Evolutionary conservation across 2,329 filamentous ascomycete species (phyloP), one percentile per base, ranked within the genome.

Genomic region (Zymoseptoria tritici): DNA sequence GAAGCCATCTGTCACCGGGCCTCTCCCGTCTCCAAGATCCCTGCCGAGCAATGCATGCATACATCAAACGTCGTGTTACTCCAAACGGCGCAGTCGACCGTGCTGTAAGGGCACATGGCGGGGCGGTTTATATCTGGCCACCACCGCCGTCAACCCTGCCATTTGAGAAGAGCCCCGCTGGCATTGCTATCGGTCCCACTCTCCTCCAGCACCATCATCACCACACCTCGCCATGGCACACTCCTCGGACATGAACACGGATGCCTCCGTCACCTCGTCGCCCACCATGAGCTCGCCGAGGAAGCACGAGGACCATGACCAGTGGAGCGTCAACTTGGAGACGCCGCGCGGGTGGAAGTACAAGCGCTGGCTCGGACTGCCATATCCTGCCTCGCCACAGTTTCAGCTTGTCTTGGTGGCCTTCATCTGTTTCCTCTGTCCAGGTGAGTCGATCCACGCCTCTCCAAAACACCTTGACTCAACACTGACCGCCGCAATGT

Each of bases 371-470:
- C 68, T 74, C 69, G 74, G 66, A 36, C 64, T 81, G 54, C 78
- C 78, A 29, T 80, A 75, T 74, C 80, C 78, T 68, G 79, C 79
- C 58, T 79, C 77, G 57, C 79, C 79, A 22, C 73, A 77, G 22
- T 68, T 74, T 11, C 79, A 81, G 71, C 73, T 81, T 49, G 63
- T 79, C 56, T 74, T 81, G 54, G 78, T 81, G 29, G 76, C 79
- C 49, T 74, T 81, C 51, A 79, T 81, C 57, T 81, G 79, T 73
- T 81, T 81, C 75, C 68, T 81, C 69, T 81, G 79, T 64, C 79
- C 79, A 51, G 79, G 71, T 73, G 62, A 64, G 68, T 60, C 3
- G 19, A 4, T 9, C 9, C 20, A 8, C 9, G 22, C 21, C 19
- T 26, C 26, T 29, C 7, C 26, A 29, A 4, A 1, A 29, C 8